phyloP scores from a whole-genome alignment of 2,329 filamentous ascomycete species.

The Claviceps digitariae region DNA sequence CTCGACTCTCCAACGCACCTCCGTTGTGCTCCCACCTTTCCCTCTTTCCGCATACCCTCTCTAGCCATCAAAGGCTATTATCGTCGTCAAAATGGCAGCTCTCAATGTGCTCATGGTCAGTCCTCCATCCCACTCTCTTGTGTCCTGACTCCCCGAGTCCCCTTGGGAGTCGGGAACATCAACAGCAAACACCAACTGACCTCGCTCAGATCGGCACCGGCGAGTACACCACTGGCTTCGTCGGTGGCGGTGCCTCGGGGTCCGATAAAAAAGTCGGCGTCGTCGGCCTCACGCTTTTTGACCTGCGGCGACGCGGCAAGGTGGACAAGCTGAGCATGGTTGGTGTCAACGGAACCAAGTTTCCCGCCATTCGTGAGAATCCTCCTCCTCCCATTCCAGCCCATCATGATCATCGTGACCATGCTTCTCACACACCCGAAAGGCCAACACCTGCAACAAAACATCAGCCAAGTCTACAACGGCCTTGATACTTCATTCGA shows the following conservation, averaged over 20 bases:
- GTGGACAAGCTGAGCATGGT: conserved; percentile 80
- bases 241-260: conserved; percentile 66
- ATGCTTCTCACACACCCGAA: neutral
- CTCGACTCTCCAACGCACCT: neutral
- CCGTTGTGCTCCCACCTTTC: no score
- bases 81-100: conserved; percentile 32
- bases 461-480: conserved; percentile 83
- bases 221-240: conserved; percentile 94
- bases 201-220: conserved; percentile 62
- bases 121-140: conserved; percentile 12
- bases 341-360: conserved; percentile 78
- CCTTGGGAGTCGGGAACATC: no score
- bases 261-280: conserved; percentile 97
- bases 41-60: no score
- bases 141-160: no score
- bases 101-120: conserved; percentile 57
- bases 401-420: neutral
- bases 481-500: conserved; percentile 74
- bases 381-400: neutral
- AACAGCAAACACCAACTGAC: neutral
- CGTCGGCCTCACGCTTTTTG: conserved; percentile 79
- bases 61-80: neutral
- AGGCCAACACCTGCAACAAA: conserved; percentile 70
- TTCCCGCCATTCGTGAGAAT: conserved; percentile 68
- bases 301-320: conserved; percentile 76